Percentiles rank a stretch among this genome's conserved stretches.
phyloP scores from a whole-genome alignment of 108 stramenopile genomes.

The Chaetoceros muelleri region DNA sequence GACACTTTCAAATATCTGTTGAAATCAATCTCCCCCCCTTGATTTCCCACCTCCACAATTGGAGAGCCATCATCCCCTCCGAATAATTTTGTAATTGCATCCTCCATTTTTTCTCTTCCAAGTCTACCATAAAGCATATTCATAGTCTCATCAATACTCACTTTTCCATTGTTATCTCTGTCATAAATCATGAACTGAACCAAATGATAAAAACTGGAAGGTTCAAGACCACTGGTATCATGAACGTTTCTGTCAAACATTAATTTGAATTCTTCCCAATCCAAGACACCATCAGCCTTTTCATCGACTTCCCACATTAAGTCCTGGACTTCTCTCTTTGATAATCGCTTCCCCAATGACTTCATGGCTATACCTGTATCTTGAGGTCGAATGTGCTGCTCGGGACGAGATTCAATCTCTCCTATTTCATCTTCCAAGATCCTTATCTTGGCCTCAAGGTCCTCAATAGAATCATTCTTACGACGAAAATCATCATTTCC shows the following conservation, averaged over 20 bases:
- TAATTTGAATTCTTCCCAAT: constrained; percentile 82
- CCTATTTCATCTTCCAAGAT: constrained; percentile 14
- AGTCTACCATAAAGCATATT: constrained; percentile 83
- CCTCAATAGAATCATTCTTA: constrained; percentile 4
- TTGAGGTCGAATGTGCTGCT: constrained; percentile 29
- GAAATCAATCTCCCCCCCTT: constrained; percentile 73
- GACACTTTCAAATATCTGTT: constrained; percentile 51
- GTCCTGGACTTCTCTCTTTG: constrained; percentile 69
- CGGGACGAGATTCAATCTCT: constrained; percentile 17
- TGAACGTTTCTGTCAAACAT: constrained; percentile 80
- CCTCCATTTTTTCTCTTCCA: constrained; percentile 62
- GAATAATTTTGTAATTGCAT: constrained; percentile 28
- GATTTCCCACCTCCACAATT: constrained; percentile 55
- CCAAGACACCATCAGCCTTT: constrained; percentile 73
- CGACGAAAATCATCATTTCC: neutral
- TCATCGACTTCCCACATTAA: constrained; percentile 93
- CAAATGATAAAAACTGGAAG: constrained; percentile 69
- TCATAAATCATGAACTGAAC: constrained; percentile 90
- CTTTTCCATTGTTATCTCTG: constrained; percentile 45
- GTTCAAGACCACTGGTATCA: constrained; percentile 78
- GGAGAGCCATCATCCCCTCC: constrained; percentile 36
- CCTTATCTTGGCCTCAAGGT: constrained; percentile 8
- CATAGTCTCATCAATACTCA: constrained; percentile 86
- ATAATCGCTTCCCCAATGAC: constrained; percentile 41
- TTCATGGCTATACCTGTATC: constrained; percentile 62